Evolutionary conservation across 164 flowering plant species (phyloP), one percentile per base, ranked within the genome.

Genomic region (Brasenia schreberi): DNA sequence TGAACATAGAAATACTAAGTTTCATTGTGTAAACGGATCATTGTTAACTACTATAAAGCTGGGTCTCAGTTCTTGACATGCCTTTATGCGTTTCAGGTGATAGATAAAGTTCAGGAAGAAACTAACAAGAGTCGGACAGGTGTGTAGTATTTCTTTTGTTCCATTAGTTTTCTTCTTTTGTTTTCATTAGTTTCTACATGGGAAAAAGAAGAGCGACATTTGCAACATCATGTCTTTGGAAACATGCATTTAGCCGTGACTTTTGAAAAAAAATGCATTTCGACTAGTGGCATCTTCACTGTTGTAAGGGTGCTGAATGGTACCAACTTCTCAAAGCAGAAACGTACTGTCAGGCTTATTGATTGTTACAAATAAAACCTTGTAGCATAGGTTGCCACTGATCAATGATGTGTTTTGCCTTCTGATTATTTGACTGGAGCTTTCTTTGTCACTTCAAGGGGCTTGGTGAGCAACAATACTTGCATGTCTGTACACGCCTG

Each of bases 91-190:
- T 63, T 70, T n/a, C 77, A 82, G 84, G 88, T 82, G 61, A 84
- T 84, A 75, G 86, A 82, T 66, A 82, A 82, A 77, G 88, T 82
- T 71, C 86, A 84, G 72, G 86, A 84, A 76, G 85, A 84, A 73
- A 77, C 81, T 44, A 80, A 61, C 70, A 77, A 84, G 73, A 84
- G 76, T 70, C 85, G 88, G 17, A 9, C 84, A 53, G 88, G 88
- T 84, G 73, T 56, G 60, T 18, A 49, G 9, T 11, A 10, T 52
- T 18, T 56, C 27, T 58, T 58, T 58, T 12, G 18, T 58, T 58
- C 16, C 60, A 12, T 3, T 43, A 27, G 64, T 19, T 49, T n/a
- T 56, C n/a, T 9, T 14, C 56, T 49, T 49, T 49, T 9, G 56
- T 49, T 14, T 49, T 9, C 10, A 14, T 9, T 14, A 9, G 12